Evolutionary conservation across 1,139 yeast species (phyloP).

Genomic region (Debaryomycetaceae sp.): DNA sequence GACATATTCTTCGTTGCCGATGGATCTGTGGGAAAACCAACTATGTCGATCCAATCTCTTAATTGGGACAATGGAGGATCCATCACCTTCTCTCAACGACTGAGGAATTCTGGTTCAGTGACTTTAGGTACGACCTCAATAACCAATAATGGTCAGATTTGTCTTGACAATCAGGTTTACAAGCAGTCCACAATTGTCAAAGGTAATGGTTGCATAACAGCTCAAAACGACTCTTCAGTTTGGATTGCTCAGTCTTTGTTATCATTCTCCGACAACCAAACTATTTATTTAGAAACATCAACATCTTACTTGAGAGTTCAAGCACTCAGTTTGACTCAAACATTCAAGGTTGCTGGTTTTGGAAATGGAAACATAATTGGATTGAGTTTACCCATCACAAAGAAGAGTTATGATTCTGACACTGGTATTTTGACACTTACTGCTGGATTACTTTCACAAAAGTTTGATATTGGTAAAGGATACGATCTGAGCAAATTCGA

Average conservation of each 20-base stretch:
- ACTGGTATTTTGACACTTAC: conserved; percentile 21
- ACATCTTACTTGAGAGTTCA: conserved; percentile 19
- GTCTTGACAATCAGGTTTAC: conserved; percentile 23
- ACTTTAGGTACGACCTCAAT: conserved; percentile 21
- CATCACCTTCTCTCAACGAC: conserved; percentile 20
- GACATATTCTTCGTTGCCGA: conserved; percentile 25
- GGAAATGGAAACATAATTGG: conserved; percentile 30
- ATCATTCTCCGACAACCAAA: conserved; percentile 17
- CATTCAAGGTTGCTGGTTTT: conserved; percentile 28
- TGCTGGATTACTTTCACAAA: conserved; percentile 5
- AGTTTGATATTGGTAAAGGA: conserved; percentile 23
- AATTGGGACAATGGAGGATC: conserved; percentile 27
- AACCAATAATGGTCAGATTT: conserved; percentile 28
- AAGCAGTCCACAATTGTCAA: conserved; percentile 21
- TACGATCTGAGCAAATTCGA: conserved; percentile 9
- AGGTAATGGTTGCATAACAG: conserved; percentile 29
- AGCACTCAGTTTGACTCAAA: conserved; percentile 15
- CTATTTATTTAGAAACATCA: conserved; percentile 18
- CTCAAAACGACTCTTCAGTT: conserved; percentile 19
- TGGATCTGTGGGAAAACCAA: conserved; percentile 17
- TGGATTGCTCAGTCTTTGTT: conserved; percentile 17
- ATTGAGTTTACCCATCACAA: conserved; percentile 15
- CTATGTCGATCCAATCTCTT: conserved; percentile 17
- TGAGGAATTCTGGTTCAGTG: conserved; percentile 16
- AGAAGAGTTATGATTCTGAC: conserved; percentile 11